These are phyloP conservation scores for Dictyostelium discoideum DNA, from an alignment of 78 protist genomes.

Conservation along the genomic window dicty_2.7 NC_007091.3:2558001-2558500, in stretches of 20 bases:
- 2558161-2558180: neutral
- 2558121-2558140: neutral
- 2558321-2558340: neutral
- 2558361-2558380: neutral
- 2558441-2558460: neutral
- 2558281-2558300: neutral
- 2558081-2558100: conserved; percentile 40
- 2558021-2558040: neutral
- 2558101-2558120: conserved; percentile 17
- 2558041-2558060: neutral
- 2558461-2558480: neutral
- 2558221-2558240: neutral
- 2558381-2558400: neutral
- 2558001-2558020: neutral
- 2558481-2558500: neutral
- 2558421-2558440: conserved; percentile 13
- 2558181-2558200: neutral
- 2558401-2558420: neutral
- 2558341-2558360: conserved; percentile 23
- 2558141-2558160: neutral
- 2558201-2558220: neutral
- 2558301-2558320: neutral
- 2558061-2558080: conserved; percentile 22
- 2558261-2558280: neutral
- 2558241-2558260: neutral